These are phyloP conservation scores for Macadamia tetraphylla DNA, from an alignment of 164 flowering plant genomes.

Conservation along the genomic window DNA sequence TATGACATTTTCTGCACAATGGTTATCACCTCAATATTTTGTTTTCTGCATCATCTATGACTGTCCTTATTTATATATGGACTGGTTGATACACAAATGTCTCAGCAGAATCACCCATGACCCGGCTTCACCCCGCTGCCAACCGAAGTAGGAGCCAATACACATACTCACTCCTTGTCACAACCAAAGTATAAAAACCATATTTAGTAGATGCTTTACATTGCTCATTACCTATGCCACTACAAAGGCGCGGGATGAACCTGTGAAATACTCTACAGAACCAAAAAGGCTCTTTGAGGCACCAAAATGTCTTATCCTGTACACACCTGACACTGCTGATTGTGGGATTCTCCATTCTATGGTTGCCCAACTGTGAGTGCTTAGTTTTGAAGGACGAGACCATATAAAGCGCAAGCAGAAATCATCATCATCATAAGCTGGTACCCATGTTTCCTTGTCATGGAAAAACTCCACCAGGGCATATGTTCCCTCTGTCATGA, in stretches of 20 bases:
- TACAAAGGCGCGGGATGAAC: slow-evolving; percentile 82
- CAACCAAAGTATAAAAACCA: neutral
- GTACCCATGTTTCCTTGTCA: slow-evolving; percentile 58
- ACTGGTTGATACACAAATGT: too few species aligned
- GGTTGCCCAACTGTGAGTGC: slow-evolving; percentile 66
- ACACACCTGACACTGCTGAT: slow-evolving; percentile 65
- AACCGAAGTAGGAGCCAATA: too few species aligned
- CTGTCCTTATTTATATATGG: too few species aligned
- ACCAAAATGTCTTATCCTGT: slow-evolving; percentile 85
- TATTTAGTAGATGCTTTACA: neutral
- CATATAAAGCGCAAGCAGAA: slow-evolving; percentile 83
- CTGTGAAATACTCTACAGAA: slow-evolving; percentile 67
- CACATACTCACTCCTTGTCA: too few species aligned
- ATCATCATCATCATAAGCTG: slow-evolving; percentile 92
- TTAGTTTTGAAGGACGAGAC: slow-evolving; percentile 78
- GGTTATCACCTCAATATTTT: too few species aligned
- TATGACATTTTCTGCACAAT: too few species aligned
- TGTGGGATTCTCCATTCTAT: slow-evolving; percentile 84
- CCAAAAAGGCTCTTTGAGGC: slow-evolving; percentile 69
- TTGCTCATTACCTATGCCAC: slow-evolving; percentile 33
- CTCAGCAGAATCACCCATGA: too few species aligned
- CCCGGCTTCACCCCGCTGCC: too few species aligned
- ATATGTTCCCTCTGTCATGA: slow-evolving; percentile 94
- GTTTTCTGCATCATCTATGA: too few species aligned
- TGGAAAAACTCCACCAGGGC: slow-evolving; percentile 73